Evolutionary conservation across 108 stramenopile species (phyloP).

Genomic region (Parmales sp.): DNA sequence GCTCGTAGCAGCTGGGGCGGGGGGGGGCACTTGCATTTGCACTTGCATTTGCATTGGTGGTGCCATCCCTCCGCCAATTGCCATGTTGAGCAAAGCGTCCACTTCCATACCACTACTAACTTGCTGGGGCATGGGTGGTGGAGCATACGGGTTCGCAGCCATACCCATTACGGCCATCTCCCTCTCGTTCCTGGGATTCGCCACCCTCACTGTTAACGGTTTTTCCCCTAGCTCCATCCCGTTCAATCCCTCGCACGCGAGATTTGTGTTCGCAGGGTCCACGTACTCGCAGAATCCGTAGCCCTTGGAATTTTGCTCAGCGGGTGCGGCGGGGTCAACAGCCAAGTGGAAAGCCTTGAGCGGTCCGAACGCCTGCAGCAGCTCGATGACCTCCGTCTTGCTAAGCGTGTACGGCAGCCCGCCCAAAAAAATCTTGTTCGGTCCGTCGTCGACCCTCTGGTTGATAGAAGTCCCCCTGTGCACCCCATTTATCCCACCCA

Average conservation of each 20-base stretch:
- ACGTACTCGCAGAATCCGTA: constrained; percentile 93
- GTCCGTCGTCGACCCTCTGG: constrained; percentile 82
- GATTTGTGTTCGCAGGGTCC: constrained; percentile 61
- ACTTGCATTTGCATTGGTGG: constrained; percentile 39
- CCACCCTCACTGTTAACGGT: not conserved
- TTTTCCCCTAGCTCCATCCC: constrained; percentile 58
- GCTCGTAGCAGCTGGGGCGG: constrained; percentile 12
- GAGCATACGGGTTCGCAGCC: not conserved
- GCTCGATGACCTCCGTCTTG: constrained; percentile 83
- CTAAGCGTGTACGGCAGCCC: constrained; percentile 89
- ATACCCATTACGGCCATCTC: not conserved
- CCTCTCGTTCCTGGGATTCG: not conserved
- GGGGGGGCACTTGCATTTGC: constrained; percentile 2
- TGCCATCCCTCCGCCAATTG: constrained; percentile 33
- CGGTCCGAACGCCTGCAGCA: constrained; percentile 82
- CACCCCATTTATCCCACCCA: not conserved
- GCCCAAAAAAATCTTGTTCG: constrained; percentile 97
- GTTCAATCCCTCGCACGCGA: constrained; percentile 85
- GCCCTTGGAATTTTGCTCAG: constrained; percentile 86
- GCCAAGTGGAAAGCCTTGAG: constrained; percentile 87
- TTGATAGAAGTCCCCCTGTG: constrained; percentile 22
- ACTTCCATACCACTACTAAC: constrained; percentile 62
- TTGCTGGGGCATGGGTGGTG: constrained; percentile 24
- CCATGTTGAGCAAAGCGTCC: constrained; percentile 62
- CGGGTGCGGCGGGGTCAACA: constrained; percentile 51